phyloP scores from a whole-genome alignment of 441 rosid species.

The Populus tomentosa region DNA sequence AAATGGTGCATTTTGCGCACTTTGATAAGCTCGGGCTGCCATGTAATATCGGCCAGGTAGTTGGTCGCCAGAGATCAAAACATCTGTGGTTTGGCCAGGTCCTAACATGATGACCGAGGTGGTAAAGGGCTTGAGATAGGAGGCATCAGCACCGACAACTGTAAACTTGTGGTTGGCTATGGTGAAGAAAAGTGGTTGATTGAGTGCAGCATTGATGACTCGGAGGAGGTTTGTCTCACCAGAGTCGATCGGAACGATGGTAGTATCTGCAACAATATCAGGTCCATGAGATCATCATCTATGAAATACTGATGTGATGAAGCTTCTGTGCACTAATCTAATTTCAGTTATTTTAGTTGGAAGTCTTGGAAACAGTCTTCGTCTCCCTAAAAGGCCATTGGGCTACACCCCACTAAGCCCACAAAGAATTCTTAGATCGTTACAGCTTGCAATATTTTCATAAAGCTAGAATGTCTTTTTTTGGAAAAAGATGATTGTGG shows the following conservation, averaged over 20 bases:
- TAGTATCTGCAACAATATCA: constrained; percentile 44
- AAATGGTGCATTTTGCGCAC: constrained; percentile 65
- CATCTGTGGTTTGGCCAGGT: constrained; percentile 92
- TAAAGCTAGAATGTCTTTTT: no score
- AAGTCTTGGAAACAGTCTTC: no score
- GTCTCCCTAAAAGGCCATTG: no score
- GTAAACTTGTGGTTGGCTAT: constrained; percentile 75
- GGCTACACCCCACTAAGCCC: no score
- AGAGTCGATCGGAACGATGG: constrained; percentile 46
- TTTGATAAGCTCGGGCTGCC: constrained; percentile 70
- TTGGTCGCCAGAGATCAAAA: constrained; percentile 65
- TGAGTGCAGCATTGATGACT: constrained; percentile 75
- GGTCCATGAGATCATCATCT: neutral
- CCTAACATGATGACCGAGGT: constrained; percentile 72
- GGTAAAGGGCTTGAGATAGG: constrained; percentile 68
- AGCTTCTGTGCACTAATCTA: neutral
- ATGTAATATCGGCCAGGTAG: constrained; percentile 63
- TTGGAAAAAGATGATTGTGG: no score
- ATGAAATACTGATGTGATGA: neutral
- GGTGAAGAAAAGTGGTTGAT: constrained; percentile 74
- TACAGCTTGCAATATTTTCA: no score
- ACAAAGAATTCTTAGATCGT: no score
- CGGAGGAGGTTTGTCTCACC: constrained; percentile 30
- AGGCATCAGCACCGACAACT: constrained; percentile 84
- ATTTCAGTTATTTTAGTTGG: neutral